phyloP scores from a whole-genome alignment of 1,284 basidiomycete species.

The Chondrostereum purpureum region DNA sequence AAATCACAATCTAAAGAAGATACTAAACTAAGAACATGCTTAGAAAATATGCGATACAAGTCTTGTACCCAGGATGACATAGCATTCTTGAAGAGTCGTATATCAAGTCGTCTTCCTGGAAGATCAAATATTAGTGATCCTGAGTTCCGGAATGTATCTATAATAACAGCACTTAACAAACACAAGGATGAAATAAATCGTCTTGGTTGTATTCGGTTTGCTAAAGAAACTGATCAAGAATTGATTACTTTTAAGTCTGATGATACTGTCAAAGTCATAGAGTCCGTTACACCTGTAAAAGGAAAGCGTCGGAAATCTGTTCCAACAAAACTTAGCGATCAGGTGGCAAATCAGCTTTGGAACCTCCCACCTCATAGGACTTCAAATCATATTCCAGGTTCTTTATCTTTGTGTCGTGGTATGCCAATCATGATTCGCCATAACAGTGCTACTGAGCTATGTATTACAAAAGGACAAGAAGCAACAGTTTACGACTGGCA shows the following conservation, averaged over 20 bases:
- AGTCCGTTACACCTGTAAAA: too few species aligned
- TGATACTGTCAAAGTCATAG: slow-evolving; percentile 12
- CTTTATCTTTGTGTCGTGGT: neutral
- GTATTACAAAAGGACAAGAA: too few species aligned
- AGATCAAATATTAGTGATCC: slow-evolving; percentile 13
- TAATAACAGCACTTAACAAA: slow-evolving; percentile 27
- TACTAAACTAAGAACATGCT: slow-evolving; percentile 18
- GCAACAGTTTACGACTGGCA: neutral
- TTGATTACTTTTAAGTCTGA: slow-evolving; percentile 18
- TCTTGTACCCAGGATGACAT: slow-evolving; percentile 28
- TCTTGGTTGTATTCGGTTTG: too few species aligned
- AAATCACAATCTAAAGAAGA: slow-evolving; percentile 17
- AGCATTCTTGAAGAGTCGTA: slow-evolving; percentile 22
- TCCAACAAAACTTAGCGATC: too few species aligned
- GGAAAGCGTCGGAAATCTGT: too few species aligned
- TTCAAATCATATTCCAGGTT: neutral
- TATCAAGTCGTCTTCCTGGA: neutral
- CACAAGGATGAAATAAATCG: too few species aligned
- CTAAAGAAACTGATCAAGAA: slow-evolving; percentile 24
- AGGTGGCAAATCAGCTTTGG: neutral
- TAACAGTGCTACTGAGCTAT: too few species aligned
- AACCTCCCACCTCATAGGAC: too few species aligned
- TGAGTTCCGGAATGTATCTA: slow-evolving; percentile 23
- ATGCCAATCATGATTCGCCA: slow-evolving; percentile 1
- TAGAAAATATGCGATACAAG: too few species aligned